A percentile compares a stretch with the other conserved stretches of the same genome.
Conservation (phyloP, 441 rosid species). For the Populus hybrid region DNA sequence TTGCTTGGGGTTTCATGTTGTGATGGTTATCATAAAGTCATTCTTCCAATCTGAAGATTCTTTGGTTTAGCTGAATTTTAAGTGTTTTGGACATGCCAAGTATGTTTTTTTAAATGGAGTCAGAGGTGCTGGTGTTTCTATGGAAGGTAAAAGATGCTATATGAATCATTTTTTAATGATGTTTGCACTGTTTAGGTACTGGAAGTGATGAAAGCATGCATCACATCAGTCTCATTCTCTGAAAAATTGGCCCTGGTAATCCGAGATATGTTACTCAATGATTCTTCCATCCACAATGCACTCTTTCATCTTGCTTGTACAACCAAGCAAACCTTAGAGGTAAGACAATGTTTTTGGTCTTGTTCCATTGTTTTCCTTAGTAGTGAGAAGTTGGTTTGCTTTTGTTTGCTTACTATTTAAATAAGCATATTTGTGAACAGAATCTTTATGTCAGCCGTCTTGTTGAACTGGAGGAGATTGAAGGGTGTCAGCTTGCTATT, state of each 20-base stretch:
- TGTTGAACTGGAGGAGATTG: slow-evolving; percentile 67
- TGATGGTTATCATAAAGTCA: not conserved
- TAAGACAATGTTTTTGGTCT: slow-evolving; percentile 33
- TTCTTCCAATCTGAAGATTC: not conserved
- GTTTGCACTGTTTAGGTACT: slow-evolving; percentile 48
- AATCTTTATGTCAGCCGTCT: slow-evolving; percentile 64
- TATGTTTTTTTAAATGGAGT: not conserved
- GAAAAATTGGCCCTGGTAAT: slow-evolving; percentile 55
- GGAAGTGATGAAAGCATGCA: slow-evolving; percentile 74
- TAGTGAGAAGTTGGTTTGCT: not conserved
- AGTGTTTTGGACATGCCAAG: not conserved
- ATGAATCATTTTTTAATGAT: slow-evolving; percentile 8
- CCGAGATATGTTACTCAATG: slow-evolving; percentile 63
- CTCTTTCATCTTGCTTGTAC: slow-evolving; percentile 75
- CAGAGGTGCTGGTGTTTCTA: not conserved
- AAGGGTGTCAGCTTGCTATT: slow-evolving; percentile 83
- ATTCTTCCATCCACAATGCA: slow-evolving; percentile 73
- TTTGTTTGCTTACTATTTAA: slow-evolving; percentile 20
- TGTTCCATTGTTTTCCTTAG: slow-evolving; percentile 12
- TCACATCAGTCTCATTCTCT: slow-evolving; percentile 43
- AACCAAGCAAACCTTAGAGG: slow-evolving; percentile 77
- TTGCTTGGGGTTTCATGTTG: not conserved
- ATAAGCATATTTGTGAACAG: slow-evolving; percentile 35
- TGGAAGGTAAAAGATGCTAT: not conserved
- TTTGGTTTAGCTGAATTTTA: not conserved